These are phyloP conservation scores for Backusella mclennaniae DNA, from an alignment of 192 early-diverging fungal genomes.

Conservation along the genomic window DNA sequence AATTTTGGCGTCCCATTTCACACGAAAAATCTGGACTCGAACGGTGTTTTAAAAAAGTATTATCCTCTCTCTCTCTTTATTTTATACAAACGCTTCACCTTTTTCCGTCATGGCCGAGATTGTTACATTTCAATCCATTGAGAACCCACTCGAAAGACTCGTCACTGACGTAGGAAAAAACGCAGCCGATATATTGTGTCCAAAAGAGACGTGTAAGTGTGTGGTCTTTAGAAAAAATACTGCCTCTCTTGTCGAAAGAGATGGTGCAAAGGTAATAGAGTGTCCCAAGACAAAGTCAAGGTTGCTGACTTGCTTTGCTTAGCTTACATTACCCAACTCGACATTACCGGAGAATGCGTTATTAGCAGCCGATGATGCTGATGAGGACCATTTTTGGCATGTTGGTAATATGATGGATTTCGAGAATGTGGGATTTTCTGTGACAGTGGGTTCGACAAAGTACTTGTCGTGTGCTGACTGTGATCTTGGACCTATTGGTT, in stretches of 20 bases:
- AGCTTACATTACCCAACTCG: constrained; percentile 19
- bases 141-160: constrained; percentile 7
- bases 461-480: constrained; percentile 77
- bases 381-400: constrained; percentile 51
- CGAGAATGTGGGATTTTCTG: constrained; percentile 76
- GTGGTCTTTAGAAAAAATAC: constrained; percentile 44
- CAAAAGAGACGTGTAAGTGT: constrained; percentile 44
- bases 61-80: background rate
- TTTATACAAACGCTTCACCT: background rate
- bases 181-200: constrained; percentile 50
- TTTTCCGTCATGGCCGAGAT: background rate
- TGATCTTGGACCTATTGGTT: constrained; percentile 71
- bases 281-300: background rate
- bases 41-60: background rate
- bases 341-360: constrained; percentile 8
- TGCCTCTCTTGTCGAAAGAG: constrained; percentile 45
- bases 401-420: constrained; percentile 69
- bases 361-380: constrained; percentile 5
- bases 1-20: background rate
- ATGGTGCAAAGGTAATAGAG: constrained; percentile 41
- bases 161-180: constrained; percentile 26
- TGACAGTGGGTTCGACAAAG: constrained; percentile 50
- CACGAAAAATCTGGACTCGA: background rate
- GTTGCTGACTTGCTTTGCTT: background rate
- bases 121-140: constrained; percentile 6